phyloP scores from a whole-genome alignment of 1,284 basidiomycete species.

The Rhodotorula sp. region DNA sequence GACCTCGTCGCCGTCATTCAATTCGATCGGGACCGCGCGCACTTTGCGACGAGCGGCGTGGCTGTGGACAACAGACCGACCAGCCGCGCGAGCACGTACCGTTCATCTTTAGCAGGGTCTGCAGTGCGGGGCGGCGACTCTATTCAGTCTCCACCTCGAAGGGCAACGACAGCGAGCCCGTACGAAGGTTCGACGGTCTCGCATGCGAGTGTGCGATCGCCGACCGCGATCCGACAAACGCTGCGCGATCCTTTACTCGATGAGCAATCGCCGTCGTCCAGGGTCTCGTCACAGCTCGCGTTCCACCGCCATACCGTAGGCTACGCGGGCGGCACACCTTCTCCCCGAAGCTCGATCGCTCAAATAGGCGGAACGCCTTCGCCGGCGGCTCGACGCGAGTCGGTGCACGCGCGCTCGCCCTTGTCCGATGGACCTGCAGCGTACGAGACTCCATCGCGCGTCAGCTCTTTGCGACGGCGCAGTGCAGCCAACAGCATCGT shows the following conservation, averaged over 20 bases:
- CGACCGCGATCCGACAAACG: conserved; percentile 3
- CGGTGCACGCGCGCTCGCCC: neutral
- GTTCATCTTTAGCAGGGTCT: neutral
- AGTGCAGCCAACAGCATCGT: neutral
- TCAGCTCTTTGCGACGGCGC: neutral
- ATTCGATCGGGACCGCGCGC: conserved; percentile 37
- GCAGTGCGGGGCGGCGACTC: neutral
- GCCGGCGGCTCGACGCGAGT: conserved; percentile 7
- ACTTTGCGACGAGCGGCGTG: conserved; percentile 1
- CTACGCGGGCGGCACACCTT: neutral
- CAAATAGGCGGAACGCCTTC: neutral
- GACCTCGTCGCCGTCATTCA: conserved; percentile 41
- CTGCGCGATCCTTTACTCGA: conserved; percentile 26
- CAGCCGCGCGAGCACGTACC: conserved; percentile 17
- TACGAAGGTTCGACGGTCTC: conserved; percentile 20
- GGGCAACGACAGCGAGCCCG: conserved; percentile 15
- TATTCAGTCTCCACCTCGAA: conserved; percentile 18
- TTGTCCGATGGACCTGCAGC: neutral
- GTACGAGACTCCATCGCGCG: conserved; percentile 13
- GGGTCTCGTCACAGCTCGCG: neutral
- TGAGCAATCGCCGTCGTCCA: neutral
- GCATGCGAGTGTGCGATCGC: conserved; percentile 17
- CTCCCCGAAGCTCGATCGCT: neutral
- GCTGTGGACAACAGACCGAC: conserved; percentile 6
- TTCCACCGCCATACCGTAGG: conserved; percentile 4